Evolutionary conservation across 306 rosid genomes (phyloP), one percentile per base, ranked within the genome.

Genomic region (Quillaja saponaria): DNA sequence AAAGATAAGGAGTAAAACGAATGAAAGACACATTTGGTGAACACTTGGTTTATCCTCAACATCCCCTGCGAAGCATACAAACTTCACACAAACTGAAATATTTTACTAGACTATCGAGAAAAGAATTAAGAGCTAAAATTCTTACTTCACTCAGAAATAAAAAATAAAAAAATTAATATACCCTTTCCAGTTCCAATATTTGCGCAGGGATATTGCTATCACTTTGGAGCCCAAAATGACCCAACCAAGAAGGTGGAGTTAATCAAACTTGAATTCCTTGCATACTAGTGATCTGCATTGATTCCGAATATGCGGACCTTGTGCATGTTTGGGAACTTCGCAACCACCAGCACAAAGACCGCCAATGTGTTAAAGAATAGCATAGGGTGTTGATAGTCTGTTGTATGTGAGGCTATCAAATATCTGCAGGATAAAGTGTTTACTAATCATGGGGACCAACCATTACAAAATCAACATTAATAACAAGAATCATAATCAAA

Each of bases 321-420:
- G 74, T 76, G 81, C 81, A 76, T 76, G 70, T 76, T 55, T 34
- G 81, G 81, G 70, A 76, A 76, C 70, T 76, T 76, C 5, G 81
- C 81, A 19, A 76, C 77, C 52, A 76, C 81, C 72, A 76, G 49
- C 40, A 76, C 66, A 49, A 76, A 76, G 35, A 76, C 81, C 21
- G 77, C 77, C 52, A 76, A 34, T 1, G 81, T 76, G 49, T 76
- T 76, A 9, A 76, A 66, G 66, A 76, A 48, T 45, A 76, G 77
- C 74, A 71, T 76, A 5, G 77, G 81, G 65, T 76, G 63, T 44
- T 71, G 74, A 21, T 76, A 76, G 64, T 65, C 77, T 9, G 81
- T 76, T 6, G 81, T 76, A 42, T 76, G 81, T 1, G 81, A 76
- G 61, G 81, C 77, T 55, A 76, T 76, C 74, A 76, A 71, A 48